These are phyloP conservation scores for Xanthoconium separans DNA, from an alignment of 1,284 basidiomycete species.

Conservation along the genomic window DNA sequence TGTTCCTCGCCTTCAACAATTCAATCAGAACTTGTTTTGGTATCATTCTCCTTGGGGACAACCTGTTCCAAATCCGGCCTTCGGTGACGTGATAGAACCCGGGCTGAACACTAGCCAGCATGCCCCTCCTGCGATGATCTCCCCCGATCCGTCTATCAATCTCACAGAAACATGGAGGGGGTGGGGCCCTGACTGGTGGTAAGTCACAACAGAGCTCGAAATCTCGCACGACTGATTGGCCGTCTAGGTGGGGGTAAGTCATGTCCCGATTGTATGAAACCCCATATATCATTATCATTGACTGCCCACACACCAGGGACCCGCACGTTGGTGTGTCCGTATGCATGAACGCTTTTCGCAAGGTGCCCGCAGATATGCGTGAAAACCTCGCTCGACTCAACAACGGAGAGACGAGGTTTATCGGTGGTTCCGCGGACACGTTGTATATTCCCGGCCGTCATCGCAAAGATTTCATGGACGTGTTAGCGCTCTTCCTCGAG, in stretches of 20 bases:
- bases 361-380: constrained; percentile 37
- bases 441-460: constrained; percentile 47
- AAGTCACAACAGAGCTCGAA: constrained; percentile 8
- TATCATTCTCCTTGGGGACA: constrained; percentile 48
- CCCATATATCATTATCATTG: neutral
- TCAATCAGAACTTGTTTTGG: constrained; percentile 46
- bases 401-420: constrained; percentile 36
- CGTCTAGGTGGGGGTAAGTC: constrained; percentile 41
- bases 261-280: neutral
- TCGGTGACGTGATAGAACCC: constrained; percentile 19
- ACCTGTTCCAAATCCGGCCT: constrained; percentile 41
- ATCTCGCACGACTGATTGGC: constrained; percentile 3
- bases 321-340: constrained; percentile 44
- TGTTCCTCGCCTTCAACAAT: constrained; percentile 46
- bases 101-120: constrained; percentile 29
- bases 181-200: constrained; percentile 47
- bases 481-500: constrained; percentile 43
- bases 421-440: constrained; percentile 52
- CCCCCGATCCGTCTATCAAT: constrained; percentile 39
- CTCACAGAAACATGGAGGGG: constrained; percentile 39
- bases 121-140: constrained; percentile 38
- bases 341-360: constrained; percentile 42
- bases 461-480: constrained; percentile 39
- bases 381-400: constrained; percentile 37
- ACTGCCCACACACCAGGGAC: constrained; percentile 31